Percentiles rank a stretch among this genome's conserved stretches.
Conservation (phyloP, 208 protist genomes). For the Crithidia fasciculata region DNA sequence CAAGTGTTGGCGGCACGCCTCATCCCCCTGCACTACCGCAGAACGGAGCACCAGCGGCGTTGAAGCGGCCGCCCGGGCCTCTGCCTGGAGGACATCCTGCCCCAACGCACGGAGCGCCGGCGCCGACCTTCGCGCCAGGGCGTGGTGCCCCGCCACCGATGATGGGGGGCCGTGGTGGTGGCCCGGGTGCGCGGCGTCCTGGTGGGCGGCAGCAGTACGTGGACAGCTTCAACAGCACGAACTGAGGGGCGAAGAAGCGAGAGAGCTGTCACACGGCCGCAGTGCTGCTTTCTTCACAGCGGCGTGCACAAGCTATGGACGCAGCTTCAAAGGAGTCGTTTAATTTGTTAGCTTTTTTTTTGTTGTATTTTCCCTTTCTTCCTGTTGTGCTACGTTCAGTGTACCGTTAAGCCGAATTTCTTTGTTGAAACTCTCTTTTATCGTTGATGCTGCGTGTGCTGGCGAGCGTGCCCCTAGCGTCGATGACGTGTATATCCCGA, state of each 20-base stretch:
- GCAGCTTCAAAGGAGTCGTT: too few relatives aligned
- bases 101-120: not conserved
- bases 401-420: too few relatives aligned
- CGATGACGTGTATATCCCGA: too few relatives aligned
- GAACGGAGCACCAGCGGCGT: not conserved
- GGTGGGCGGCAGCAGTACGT: constrained; percentile 67
- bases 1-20: not conserved
- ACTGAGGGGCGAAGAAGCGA: not conserved
- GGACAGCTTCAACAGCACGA: constrained; percentile 77
- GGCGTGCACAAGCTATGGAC: too few relatives aligned
- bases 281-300: not conserved
- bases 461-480: too few relatives aligned
- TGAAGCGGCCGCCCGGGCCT: not conserved
- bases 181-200: constrained; percentile 12
- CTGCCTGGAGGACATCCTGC: not conserved
- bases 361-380: too few relatives aligned
- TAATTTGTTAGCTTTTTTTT: too few relatives aligned
- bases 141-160: constrained; percentile 28
- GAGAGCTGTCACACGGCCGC: not conserved
- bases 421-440: too few relatives aligned
- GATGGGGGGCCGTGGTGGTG: constrained; percentile 26
- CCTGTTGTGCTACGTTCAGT: too few relatives aligned
- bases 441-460: too few relatives aligned
- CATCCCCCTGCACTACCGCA: not conserved
- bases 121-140: constrained; percentile 3